Evolutionary conservation across 495 filamentous ascomycete genomes (phyloP).

Genomic region (Hyaloscypha bicolor): DNA sequence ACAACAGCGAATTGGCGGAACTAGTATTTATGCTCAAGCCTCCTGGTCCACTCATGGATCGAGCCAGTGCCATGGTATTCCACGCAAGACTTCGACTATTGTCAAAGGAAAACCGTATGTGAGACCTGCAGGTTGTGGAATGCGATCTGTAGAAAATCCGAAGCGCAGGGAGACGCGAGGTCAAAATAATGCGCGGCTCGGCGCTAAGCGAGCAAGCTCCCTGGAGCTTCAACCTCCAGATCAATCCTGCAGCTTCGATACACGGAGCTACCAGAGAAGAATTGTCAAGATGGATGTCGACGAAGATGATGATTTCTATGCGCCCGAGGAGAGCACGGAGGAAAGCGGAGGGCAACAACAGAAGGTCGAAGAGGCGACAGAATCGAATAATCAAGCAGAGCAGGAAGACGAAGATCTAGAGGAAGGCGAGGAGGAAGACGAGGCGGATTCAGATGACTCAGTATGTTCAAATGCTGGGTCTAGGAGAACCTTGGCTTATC

Average conservation of each 20-base stretch:
- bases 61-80: constrained; percentile 47
- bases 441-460: constrained; percentile 50
- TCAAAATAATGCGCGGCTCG: constrained; percentile 19
- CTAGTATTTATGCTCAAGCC: constrained; percentile 81
- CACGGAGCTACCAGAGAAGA: not conserved
- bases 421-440: constrained; percentile 74
- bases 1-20: constrained; percentile 73
- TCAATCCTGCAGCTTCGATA: not conserved
- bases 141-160: not conserved
- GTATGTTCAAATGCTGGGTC: constrained; percentile 4
- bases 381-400: constrained; percentile 19
- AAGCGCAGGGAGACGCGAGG: constrained; percentile 12
- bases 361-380: constrained; percentile 21
- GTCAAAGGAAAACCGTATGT: not conserved
- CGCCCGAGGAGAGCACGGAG: constrained; percentile 42
- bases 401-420: constrained; percentile 51
- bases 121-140: constrained; percentile 12
- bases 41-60: constrained; percentile 66
- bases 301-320: constrained; percentile 73
- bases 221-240: constrained; percentile 13
- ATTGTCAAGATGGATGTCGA: constrained; percentile 62
- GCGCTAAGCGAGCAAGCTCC: constrained; percentile 27
- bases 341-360: constrained; percentile 23
- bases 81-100: not conserved
- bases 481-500: constrained; percentile 23